A percentile compares a stretch with the other conserved stretches of the same genome.
Evolutionary conservation across 2,329 filamentous ascomycete genomes (phyloP).

Genomic region (Lithohypha guttulata): DNA sequence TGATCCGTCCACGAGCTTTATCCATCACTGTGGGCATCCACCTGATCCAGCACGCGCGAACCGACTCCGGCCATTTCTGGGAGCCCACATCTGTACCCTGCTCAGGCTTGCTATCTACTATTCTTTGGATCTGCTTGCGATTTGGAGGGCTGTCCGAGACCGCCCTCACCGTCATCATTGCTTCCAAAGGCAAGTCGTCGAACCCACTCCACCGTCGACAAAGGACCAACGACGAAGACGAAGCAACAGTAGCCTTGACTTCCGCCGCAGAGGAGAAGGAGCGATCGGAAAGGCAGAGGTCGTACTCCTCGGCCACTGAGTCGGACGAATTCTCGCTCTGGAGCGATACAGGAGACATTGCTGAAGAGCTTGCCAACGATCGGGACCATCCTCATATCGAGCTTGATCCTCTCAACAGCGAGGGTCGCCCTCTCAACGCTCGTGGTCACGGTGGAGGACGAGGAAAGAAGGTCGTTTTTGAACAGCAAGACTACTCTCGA

Average conservation of each 20-base stretch:
- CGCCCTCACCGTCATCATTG: constrained; percentile 75
- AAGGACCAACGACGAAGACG: constrained; percentile 13
- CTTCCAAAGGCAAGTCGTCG: constrained; percentile 47
- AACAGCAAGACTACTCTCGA: constrained; percentile 29
- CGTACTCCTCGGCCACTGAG: constrained; percentile 37
- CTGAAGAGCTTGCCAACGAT: constrained; percentile 75
- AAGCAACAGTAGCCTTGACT: constrained; percentile 27
- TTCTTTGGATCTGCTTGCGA: neutral
- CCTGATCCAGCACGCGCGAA: neutral
- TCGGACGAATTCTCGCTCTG: constrained; percentile 66
- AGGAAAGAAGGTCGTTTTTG: constrained; percentile 22
- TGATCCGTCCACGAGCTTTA: constrained; percentile 6
- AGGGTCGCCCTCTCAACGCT: constrained; percentile 29
- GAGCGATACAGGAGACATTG: constrained; percentile 91
- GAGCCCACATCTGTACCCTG: constrained; percentile 5
- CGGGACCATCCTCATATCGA: constrained; percentile 70
- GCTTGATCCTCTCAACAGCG: constrained; percentile 40
- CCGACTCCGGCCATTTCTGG: constrained; percentile 1
- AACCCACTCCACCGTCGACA: constrained; percentile 7
- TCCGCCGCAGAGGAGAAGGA: constrained; percentile 37
- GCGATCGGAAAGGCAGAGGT: constrained; percentile 41
- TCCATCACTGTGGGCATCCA: neutral
- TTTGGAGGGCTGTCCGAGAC: constrained; percentile 61
- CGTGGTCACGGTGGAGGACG: constrained; percentile 18
- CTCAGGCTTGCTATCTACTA: constrained; percentile 9